These are phyloP conservation scores for Sordaria brevicollis DNA, from an alignment of 495 filamentous ascomycete genomes.

Conservation along the genomic window DNA sequence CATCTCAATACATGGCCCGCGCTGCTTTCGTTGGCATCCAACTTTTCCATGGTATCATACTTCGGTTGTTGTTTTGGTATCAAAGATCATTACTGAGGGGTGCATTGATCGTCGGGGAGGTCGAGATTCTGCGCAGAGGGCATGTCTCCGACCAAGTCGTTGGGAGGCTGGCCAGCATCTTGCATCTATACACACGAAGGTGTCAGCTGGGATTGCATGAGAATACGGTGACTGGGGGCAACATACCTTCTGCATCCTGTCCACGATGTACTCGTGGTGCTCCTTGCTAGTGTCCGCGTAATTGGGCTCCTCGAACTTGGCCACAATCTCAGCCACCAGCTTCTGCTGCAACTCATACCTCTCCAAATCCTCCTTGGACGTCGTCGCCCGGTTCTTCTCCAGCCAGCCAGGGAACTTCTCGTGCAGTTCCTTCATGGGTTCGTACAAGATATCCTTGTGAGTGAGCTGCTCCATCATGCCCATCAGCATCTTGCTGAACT, in stretches of 20 bases:
- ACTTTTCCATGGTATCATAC: background rate
- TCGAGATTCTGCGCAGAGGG: conserved; percentile 61
- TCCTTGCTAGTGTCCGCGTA: conserved; percentile 73
- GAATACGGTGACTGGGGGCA: background rate
- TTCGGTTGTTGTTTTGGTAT: background rate
- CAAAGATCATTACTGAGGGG: conserved; percentile 46
- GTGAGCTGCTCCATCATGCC: conserved; percentile 98
- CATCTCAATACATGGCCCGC: background rate
- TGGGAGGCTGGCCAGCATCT: conserved; percentile 79
- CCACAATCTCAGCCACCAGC: conserved; percentile 79
- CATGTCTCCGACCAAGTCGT: conserved; percentile 86
- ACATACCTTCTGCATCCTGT: conserved; percentile 91
- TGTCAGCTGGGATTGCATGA: conserved; percentile 2
- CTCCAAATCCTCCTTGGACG: conserved; percentile 57
- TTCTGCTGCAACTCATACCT: conserved; percentile 72
- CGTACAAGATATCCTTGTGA: conserved; percentile 95
- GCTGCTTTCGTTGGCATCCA: background rate
- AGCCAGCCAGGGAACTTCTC: conserved; percentile 88
- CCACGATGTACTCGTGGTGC: conserved; percentile 88
- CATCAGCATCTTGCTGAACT: conserved; percentile 84
- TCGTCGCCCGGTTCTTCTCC: conserved; percentile 56
- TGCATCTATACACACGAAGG: conserved; percentile 59
- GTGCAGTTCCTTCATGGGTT: conserved; percentile 94
- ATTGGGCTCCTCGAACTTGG: conserved; percentile 66
- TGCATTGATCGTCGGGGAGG: conserved; percentile 61